Conservation (phyloP, 805 yeast genomes). For the Schizosaccharomyces pombe region DNA sequence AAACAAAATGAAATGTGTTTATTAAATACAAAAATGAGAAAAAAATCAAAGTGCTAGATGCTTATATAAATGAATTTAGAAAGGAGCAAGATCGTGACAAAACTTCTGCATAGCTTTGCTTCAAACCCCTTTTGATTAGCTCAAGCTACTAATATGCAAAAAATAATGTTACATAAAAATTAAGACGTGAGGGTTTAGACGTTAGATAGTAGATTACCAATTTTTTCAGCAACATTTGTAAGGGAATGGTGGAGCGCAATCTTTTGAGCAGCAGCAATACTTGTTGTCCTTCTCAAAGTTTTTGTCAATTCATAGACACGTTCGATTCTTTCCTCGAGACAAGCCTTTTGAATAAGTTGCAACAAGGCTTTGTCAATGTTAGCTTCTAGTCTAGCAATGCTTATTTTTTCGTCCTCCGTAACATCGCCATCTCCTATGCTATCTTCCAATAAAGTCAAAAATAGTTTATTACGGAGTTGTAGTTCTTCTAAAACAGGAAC, state of each 20-base stretch:
- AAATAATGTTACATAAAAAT: no score
- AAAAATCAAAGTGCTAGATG: no score
- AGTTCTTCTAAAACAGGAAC: conserved; percentile 9
- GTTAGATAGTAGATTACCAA: conserved; percentile 16
- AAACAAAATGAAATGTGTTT: no score
- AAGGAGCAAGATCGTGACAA: no score
- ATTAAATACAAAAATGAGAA: no score
- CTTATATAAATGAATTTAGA: no score
- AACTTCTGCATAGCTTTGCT: no score
- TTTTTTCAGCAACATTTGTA: conserved; percentile 27
- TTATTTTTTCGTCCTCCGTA: conserved; percentile 14
- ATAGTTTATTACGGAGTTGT: conserved; percentile 7
- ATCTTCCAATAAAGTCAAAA: conserved; percentile 9
- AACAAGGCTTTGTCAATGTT: conserved; percentile 57
- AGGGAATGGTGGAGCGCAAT: conserved; percentile 56
- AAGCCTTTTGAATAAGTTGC: conserved; percentile 48
- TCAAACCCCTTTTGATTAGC: no score
- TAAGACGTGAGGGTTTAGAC: not conserved
- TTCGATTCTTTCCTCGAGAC: conserved; percentile 24
- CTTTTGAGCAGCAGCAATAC: conserved; percentile 60
- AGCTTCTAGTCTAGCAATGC: conserved; percentile 19
- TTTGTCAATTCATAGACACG: conserved; percentile 49
- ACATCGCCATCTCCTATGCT: conserved; percentile 16
- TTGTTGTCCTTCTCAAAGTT: conserved; percentile 51
- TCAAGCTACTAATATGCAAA: no score